phyloP scores from a whole-genome alignment of 768 basidiomycete species.

The Agaricus bisporus region DNA sequence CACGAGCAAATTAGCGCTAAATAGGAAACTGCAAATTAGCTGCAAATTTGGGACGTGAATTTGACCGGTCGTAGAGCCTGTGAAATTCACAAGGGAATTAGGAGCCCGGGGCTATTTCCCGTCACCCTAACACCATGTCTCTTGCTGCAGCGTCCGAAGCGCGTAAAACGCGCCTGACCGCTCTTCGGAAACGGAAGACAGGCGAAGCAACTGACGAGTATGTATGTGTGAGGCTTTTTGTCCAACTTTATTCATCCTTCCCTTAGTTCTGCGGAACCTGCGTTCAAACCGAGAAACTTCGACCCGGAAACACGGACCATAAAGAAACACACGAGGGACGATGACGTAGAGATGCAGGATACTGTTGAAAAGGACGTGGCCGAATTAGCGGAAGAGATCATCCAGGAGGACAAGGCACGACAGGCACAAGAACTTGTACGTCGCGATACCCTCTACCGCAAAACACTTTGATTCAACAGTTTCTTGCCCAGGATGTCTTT shows the following conservation, averaged over 20 bases:
- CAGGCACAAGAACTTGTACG: slow-evolving; percentile 84
- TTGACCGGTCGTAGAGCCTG: too few relatives aligned
- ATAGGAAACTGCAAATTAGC: too few relatives aligned
- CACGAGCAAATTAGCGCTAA: too few relatives aligned
- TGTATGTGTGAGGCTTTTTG: slow-evolving; percentile 24
- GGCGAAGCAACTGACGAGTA: slow-evolving; percentile 39
- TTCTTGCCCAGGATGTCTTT: slow-evolving; percentile 67
- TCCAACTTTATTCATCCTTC: slow-evolving; percentile 2
- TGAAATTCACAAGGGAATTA: too few relatives aligned
- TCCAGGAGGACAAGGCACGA: slow-evolving; percentile 80
- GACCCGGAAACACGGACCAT: slow-evolving; percentile 83
- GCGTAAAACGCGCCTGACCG: slow-evolving; percentile 75
- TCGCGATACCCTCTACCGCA: slow-evolving; percentile 5
- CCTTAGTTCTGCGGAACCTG: slow-evolving; percentile 30
- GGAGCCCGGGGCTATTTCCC: too few relatives aligned
- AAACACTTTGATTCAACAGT: neutral
- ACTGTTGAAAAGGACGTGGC: slow-evolving; percentile 85
- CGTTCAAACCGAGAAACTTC: slow-evolving; percentile 76
- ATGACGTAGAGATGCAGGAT: slow-evolving; percentile 59
- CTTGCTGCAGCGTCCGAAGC: slow-evolving; percentile 75
- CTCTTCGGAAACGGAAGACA: slow-evolving; percentile 68
- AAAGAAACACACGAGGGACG: slow-evolving; percentile 52
- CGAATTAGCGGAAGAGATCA: slow-evolving; percentile 79
- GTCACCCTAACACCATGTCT: slow-evolving; percentile 44
- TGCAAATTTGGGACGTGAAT: too few relatives aligned